Evolutionary conservation across 2,329 filamentous ascomycete species (phyloP).

Genomic region (Neoascochyta sp.): DNA sequence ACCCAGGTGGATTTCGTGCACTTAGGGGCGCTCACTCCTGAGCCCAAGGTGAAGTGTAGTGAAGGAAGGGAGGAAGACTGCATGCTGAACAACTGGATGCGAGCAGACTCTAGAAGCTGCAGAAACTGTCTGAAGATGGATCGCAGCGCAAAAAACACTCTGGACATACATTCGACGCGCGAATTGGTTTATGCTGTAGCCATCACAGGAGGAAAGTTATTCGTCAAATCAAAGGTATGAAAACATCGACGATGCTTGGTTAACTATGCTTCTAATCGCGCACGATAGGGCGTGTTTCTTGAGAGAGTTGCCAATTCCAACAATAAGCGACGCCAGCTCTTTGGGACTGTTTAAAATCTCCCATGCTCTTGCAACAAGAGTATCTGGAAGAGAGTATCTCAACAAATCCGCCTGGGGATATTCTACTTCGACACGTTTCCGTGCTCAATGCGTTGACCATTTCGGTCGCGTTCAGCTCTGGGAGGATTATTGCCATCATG

Average conservation of each 20-base stretch:
- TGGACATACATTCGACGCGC: neutral
- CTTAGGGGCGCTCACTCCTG: neutral
- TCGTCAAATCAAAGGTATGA: neutral
- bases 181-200: neutral
- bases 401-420: neutral
- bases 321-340: neutral
- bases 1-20: neutral
- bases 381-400: neutral
- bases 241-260: neutral
- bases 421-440: neutral
- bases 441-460: neutral
- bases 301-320: neutral
- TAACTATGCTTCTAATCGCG: neutral
- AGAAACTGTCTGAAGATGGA: neutral
- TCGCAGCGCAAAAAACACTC: constrained; percentile 1
- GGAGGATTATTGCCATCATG: neutral
- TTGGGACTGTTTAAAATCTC: constrained; percentile 1
- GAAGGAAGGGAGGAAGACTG: too few species aligned
- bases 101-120: neutral
- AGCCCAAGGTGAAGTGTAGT: neutral
- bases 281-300: neutral
- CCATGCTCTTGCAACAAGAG: neutral
- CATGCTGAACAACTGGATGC: neutral
- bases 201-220: neutral
- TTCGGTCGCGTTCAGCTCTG: neutral